Conservation (phyloP, 257 asterid genomes). For the Solanum ossicruentum region DNA sequence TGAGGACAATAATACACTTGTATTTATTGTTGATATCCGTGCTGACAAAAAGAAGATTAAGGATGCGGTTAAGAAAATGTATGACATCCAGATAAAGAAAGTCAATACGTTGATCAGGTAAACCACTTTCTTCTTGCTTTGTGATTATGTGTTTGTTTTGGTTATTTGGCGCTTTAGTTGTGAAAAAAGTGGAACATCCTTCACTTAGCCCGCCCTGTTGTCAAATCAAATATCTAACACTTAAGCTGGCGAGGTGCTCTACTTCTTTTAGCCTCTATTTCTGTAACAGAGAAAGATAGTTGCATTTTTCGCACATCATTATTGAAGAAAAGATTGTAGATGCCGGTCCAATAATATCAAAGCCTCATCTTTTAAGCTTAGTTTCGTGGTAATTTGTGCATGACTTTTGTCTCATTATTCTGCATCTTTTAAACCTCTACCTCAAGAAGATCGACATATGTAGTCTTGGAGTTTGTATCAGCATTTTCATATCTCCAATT, state of each 20-base stretch:
- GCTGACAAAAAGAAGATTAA: constrained; percentile 45
- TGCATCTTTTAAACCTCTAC: neutral
- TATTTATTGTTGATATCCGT: constrained; percentile 36
- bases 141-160: neutral
- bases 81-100: constrained; percentile 36
- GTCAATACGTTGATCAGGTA: constrained; percentile 49
- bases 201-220: too few species aligned
- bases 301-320: neutral
- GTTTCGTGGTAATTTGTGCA: neutral
- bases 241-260: too few species aligned
- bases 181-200: too few species aligned
- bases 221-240: too few species aligned
- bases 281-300: neutral
- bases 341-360: neutral
- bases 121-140: neutral
- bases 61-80: constrained; percentile 44
- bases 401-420: neutral
- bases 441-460: neutral
- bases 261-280: neutral
- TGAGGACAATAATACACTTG: constrained; percentile 43
- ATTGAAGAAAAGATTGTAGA: neutral
- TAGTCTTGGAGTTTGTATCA: neutral
- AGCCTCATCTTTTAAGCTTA: neutral
- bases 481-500: neutral
- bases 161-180: neutral